These are phyloP conservation scores for Haplosporangium sp. DNA, from an alignment of 371 early-diverging fungal genomes.

Conservation along the genomic window DNA sequence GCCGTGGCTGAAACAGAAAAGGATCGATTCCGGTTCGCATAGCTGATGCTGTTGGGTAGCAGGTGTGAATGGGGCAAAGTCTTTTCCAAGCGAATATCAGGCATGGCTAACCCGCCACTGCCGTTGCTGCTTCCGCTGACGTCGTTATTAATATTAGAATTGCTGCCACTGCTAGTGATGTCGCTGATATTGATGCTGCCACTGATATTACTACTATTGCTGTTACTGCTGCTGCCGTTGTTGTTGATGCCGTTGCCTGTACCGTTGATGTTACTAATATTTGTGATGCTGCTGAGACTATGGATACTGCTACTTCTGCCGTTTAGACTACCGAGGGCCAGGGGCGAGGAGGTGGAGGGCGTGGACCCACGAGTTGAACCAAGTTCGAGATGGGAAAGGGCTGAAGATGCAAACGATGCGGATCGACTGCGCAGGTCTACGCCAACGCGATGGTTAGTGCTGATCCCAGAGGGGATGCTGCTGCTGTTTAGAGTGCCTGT, in stretches of 20 bases:
- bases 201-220: background rate
- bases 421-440: slow-evolving; percentile 50
- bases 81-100: slow-evolving; percentile 57
- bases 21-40: slow-evolving; percentile 69
- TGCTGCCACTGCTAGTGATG: slow-evolving; percentile 2
- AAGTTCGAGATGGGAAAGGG: slow-evolving; percentile 37
- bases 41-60: slow-evolving; percentile 49
- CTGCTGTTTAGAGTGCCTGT: slow-evolving; percentile 11
- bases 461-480: slow-evolving; percentile 24
- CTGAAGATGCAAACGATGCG: slow-evolving; percentile 49
- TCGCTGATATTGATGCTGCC: slow-evolving; percentile 1
- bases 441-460: slow-evolving; percentile 33
- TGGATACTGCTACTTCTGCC: slow-evolving; percentile 37
- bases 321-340: slow-evolving; percentile 37
- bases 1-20: slow-evolving; percentile 80
- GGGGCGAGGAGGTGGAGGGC: slow-evolving; percentile 23
- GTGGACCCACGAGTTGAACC: slow-evolving; percentile 25
- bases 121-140: slow-evolving; percentile 9
- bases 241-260: slow-evolving; percentile 33
- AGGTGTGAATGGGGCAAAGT: slow-evolving; percentile 58
- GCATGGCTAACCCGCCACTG: slow-evolving; percentile 44
- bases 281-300: slow-evolving; percentile 51
- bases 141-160: background rate
- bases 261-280: slow-evolving; percentile 38
- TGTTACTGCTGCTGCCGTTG: slow-evolving; percentile 27